phyloP scores from a whole-genome alignment of 192 early-diverging fungal genomes.

The Pecoramyces ruminantium region DNA sequence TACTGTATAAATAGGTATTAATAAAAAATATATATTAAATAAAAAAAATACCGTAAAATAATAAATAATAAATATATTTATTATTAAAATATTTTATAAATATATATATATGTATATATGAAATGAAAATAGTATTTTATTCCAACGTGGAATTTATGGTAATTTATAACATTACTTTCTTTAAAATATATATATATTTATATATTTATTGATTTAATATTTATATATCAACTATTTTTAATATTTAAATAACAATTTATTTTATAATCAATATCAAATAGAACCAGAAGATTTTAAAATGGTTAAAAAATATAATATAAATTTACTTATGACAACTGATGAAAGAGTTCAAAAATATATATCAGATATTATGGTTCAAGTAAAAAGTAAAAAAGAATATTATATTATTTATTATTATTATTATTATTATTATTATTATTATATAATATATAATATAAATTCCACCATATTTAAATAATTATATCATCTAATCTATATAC shows the following conservation, averaged over 20 bases:
- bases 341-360: neutral
- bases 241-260: no score
- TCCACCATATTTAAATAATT: no score
- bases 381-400: neutral
- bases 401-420: neutral
- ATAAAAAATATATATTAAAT: neutral
- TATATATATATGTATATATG: neutral
- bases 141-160: neutral
- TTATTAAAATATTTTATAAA: neutral
- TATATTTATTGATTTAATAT: no score
- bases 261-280: neutral
- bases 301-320: neutral
- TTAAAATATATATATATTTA: no score
- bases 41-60: no score
- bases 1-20: neutral
- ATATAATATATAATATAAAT: no score
- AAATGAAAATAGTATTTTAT: neutral
- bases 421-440: no score
- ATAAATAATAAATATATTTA: neutral
- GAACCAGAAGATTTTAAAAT: neutral
- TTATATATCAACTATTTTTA: no score
- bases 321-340: neutral
- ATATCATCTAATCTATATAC: neutral
- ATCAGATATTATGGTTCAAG: neutral
- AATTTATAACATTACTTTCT: neutral